Conservation (phyloP, 139 green algal species). For the Ettlia oleoabundans region DNA sequence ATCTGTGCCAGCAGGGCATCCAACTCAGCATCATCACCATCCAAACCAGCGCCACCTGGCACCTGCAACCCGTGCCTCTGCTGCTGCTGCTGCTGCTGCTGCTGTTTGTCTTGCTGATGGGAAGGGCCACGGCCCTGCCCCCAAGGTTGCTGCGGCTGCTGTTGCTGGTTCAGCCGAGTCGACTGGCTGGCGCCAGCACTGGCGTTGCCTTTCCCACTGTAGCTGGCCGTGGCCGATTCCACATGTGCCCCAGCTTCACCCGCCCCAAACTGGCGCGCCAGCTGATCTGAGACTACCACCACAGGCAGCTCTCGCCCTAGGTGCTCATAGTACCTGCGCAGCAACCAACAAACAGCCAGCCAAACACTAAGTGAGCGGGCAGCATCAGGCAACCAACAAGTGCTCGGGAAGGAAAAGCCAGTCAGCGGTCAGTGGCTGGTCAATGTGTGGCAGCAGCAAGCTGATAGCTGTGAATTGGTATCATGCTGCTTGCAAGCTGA, state of each 20-base stretch:
- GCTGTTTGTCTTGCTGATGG: conserved; percentile 3
- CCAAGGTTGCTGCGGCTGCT: too few species aligned
- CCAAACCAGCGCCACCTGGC: neutral
- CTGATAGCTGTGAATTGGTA: too few species aligned
- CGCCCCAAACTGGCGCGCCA: conserved; percentile 20
- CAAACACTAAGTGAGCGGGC: too few species aligned
- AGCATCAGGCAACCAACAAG: too few species aligned
- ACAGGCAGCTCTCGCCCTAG: conserved; percentile 44
- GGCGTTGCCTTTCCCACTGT: neutral
- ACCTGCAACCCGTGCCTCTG: neutral
- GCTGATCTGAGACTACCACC: conserved; percentile 48
- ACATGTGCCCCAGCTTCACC: neutral
- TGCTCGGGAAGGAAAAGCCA: too few species aligned
- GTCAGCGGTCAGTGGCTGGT: too few species aligned
- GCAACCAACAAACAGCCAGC: too few species aligned
- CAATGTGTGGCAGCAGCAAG: too few species aligned
- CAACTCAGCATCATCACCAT: conserved; percentile 19
- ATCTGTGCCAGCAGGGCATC: conserved; percentile 35
- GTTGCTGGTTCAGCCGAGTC: too few species aligned
- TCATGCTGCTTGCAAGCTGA: too few species aligned
- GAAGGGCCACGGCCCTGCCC: too few species aligned
- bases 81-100: conserved; percentile 10
- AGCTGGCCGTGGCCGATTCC: neutral
- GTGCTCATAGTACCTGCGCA: conserved; percentile 57
- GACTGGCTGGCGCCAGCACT: neutral